Evolutionary conservation across 1,139 yeast genomes (phyloP), one percentile per base, ranked within the genome.

Genomic region (Schizosaccharomyces versatilis): DNA sequence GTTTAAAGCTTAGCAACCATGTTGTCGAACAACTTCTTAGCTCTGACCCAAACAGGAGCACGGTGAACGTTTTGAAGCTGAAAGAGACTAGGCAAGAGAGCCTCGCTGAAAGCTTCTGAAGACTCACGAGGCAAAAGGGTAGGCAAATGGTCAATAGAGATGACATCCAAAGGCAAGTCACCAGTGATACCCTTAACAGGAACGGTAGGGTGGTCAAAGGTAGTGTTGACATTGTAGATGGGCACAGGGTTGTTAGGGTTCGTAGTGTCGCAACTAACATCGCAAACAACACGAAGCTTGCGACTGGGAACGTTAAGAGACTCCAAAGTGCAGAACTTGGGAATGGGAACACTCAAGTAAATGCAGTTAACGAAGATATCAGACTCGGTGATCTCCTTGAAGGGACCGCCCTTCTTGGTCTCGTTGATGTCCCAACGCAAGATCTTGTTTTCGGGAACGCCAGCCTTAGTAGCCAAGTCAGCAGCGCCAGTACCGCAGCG

Each of bases 401-500:
- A 90, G 60, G 98, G 98, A 54, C 98, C 99, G 60, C 98, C 98
- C 71, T 77, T 80, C 61, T 93, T 81, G 56, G 99, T 93, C 74
- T 90, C 98, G 59, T 82, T 78, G 77, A 90, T 84, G 70, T 93
- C 99, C 99, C 98, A 90, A 73, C 84, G 84, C 64, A 76, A 68
- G 59, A 90, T 78, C 68, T 84, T 81, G 57, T 73, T 77, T 51
- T 84, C 94, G 56, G 97, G 95, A 57, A 90, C 72, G 58, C 99
- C 99, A 56, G 76, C 81, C 71, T 82, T 82, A 62, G 73, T 75
- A 70, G 85, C 77, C 58, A 86, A 74, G 62, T 83, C 93, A 61
- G 84, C 72, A 41, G 99, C 97, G 66, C 99, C 99, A n/a, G 94
- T 80, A 57, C 99, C 99, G 71, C 98, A 90, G 73, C 99, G 82